Evolutionary conservation across 2,329 filamentous ascomycete species (phyloP), one percentile per base, ranked within the genome.

Genomic region (Talaromyces sp.): DNA sequence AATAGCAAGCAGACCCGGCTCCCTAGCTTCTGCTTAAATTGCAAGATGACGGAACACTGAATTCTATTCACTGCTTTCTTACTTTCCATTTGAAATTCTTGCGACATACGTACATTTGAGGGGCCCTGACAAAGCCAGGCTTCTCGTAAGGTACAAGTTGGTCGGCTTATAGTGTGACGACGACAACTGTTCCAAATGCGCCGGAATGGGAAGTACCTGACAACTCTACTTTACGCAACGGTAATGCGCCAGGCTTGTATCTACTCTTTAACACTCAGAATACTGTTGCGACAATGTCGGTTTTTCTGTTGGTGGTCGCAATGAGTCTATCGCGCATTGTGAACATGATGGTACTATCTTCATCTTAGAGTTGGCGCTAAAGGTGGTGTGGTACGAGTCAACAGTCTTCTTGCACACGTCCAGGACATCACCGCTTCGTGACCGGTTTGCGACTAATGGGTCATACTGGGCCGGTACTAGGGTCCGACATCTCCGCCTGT

Each of bases 401-500:
- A 56, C 52, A 56, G 52, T 37, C 33, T 25, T 56, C 33, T 25
- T 56, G 52, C 31, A 19, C 52, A 56, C 19, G 52, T 22, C 52
- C 31, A 56, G 33, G 31, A 56, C 52, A 56, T 37, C 52, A 56
- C 31, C 52, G 25, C 31, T 37, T 31, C 13, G 17, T 33, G 49
- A 31, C 50, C n/a, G 50, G 35, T 19, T 54, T 62, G 60, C 47
- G 60, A 54, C 15, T 27, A 50, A 52, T 54, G 47, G 39, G 60
- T 62, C 50, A 50, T 62, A 35, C 33, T 56, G 33, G 9, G 52
- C 52, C 33, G 52, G 33, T 56, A 22, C 33, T 56, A 15, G 33
- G 52, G 10, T 22, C 31, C 33, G 52, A 39, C 52, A 56, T 37
- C 52, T 56, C 52, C 52, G 52, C 52, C 22, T 56, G 31, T 54